Percentiles rank a stretch among this genome's conserved stretches.
phyloP scores from a whole-genome alignment of 202 grass and related monocot species.

The Digitaria exilis region DNA sequence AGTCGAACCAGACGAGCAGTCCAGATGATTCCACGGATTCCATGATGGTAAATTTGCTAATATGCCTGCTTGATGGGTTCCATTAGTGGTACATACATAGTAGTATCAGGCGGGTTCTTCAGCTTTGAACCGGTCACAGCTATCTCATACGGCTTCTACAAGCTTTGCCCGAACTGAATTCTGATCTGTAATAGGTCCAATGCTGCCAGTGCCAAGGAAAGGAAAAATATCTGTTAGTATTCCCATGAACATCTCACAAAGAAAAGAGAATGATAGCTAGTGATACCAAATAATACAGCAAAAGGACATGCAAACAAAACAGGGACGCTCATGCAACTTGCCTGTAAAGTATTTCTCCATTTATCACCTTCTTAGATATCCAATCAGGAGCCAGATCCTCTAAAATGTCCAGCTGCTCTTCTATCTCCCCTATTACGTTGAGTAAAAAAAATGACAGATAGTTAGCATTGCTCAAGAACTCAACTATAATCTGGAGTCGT shows the following conservation, averaged over 20 bases:
- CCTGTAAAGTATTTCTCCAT: constrained; percentile 79
- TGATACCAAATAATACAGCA: not conserved
- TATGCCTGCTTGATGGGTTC: not conserved
- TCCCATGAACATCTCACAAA: not conserved
- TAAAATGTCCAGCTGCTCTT: constrained; percentile 76
- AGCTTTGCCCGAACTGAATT: constrained; percentile 64
- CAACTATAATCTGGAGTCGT: constrained; percentile 14
- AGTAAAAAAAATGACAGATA: not conserved
- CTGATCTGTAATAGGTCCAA: constrained; percentile 58
- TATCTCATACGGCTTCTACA: constrained; percentile 52
- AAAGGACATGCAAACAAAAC: not conserved
- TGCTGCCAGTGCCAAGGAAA: constrained; percentile 63
- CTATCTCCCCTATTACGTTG: constrained; percentile 65
- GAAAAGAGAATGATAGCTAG: not conserved
- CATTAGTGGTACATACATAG: constrained; percentile 19
- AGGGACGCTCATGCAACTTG: constrained; percentile 42
- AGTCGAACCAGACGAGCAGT: constrained; percentile 8
- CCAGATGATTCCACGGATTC: constrained; percentile 44
- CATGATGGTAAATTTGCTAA: constrained; percentile 22
- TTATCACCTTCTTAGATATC: constrained; percentile 68
- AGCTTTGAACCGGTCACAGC: not conserved
- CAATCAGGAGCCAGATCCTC: constrained; percentile 74
- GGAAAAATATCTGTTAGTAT: constrained; percentile 15
- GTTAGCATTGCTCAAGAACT: constrained; percentile 12
- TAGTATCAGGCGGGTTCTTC: not conserved